A percentile compares a stretch with the other conserved stretches of the same genome.
Conservation (phyloP, 345 rosid genomes). For the Xanthoceras sorbifolium region DNA sequence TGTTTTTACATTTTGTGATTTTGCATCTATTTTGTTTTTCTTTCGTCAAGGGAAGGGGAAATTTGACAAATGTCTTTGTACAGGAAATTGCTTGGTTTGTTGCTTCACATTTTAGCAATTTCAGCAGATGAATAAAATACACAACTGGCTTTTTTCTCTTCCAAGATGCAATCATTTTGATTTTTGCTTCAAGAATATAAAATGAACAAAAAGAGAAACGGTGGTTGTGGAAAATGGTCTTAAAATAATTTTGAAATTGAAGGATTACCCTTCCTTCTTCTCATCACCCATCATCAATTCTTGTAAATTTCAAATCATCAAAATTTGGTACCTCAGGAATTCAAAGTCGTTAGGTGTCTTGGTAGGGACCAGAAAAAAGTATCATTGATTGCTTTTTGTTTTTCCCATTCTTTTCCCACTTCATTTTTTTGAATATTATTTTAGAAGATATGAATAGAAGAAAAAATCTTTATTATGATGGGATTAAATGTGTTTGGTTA, state of each 20-base stretch:
- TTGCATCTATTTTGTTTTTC: conserved; percentile 9
- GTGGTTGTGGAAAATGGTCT: not conserved
- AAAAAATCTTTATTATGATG: no score
- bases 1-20: conserved; percentile 12
- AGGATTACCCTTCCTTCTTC: not conserved
- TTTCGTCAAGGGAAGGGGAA: conserved; percentile 16
- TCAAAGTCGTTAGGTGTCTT: not conserved
- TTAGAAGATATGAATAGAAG: not conserved
- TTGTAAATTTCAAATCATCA: not conserved
- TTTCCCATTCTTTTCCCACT: not conserved
- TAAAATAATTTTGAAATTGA: no score
- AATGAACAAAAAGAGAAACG: not conserved
- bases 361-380: not conserved
- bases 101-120: conserved; percentile 22
- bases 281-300: not conserved
- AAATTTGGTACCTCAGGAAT: not conserved
- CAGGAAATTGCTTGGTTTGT: conserved; percentile 44
- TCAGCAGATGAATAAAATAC: conserved; percentile 37
- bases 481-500: no score
- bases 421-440: not conserved
- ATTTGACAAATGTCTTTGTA: conserved; percentile 37
- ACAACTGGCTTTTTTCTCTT: conserved; percentile 2
- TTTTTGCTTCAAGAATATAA: not conserved
- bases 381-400: not conserved
- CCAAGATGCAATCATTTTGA: not conserved